Percentiles rank a stretch among this genome's conserved stretches.
Evolutionary conservation across 257 asterid genomes (phyloP).

Genomic region (Forsythia suspensa): DNA sequence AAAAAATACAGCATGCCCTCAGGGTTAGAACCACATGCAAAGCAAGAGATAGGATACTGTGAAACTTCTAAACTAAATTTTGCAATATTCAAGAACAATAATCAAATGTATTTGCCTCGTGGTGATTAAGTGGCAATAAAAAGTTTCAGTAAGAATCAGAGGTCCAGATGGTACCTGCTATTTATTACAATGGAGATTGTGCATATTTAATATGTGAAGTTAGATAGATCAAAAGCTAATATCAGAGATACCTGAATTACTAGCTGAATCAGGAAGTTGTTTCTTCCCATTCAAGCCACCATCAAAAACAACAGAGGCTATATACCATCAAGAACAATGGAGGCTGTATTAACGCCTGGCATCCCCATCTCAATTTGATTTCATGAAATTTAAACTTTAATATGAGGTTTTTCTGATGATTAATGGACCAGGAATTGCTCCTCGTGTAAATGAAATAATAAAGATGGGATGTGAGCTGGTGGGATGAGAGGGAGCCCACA

Average conservation of each 20-base stretch:
- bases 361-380: neutral
- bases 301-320: neutral
- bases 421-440: slow-evolving; percentile 10
- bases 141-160: neutral
- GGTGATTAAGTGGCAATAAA: neutral
- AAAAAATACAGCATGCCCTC: neutral
- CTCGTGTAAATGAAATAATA: neutral
- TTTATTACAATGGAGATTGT: neutral
- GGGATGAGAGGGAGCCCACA: slow-evolving; percentile 1
- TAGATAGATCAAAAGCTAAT: slow-evolving; percentile 2
- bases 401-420: neutral
- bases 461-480: neutral
- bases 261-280: slow-evolving; percentile 17
- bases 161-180: slow-evolving; percentile 8
- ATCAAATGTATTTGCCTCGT: neutral
- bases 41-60: neutral
- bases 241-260: slow-evolving; percentile 18
- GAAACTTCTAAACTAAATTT: neutral
- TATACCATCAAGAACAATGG: neutral
- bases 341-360: neutral
- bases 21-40: neutral
- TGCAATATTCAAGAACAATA: neutral
- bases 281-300: slow-evolving; percentile 12
- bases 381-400: neutral
- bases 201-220: neutral